These are phyloP conservation scores for Phaseolus lunatus DNA, from an alignment of 306 rosid genomes.

Conservation along the genomic window DNA sequence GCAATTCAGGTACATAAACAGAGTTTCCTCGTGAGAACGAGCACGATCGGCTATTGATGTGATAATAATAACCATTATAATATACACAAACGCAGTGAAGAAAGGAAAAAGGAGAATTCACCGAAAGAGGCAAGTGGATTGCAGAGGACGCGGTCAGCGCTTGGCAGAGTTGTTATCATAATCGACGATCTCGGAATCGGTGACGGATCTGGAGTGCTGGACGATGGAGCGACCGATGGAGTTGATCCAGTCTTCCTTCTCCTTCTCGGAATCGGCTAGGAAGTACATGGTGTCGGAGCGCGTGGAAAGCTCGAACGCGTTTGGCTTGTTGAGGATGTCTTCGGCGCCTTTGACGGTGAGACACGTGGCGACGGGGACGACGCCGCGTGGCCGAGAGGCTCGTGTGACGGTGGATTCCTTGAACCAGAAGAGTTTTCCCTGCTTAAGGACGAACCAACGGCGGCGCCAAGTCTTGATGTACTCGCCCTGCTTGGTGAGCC, in stretches of 20 bases:
- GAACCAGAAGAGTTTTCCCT: constrained; percentile 57
- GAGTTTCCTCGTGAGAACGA: constrained; percentile 38
- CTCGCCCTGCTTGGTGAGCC: constrained; percentile 54
- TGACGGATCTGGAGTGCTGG: constrained; percentile 74
- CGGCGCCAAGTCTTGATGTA: constrained; percentile 60
- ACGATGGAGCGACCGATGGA: constrained; percentile 73
- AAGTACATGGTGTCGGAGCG: constrained; percentile 67
- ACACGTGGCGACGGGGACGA: constrained; percentile 56
- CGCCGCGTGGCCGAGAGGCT: constrained; percentile 49
- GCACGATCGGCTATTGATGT: constrained; percentile 24
- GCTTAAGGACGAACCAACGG: constrained; percentile 54
- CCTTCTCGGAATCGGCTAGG: constrained; percentile 69
- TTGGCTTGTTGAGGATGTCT: constrained; percentile 58
- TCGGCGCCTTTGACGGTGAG: constrained; percentile 69
- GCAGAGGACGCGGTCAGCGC: constrained; percentile 40
- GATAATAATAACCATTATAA: neutral
- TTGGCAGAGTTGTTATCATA: constrained; percentile 52
- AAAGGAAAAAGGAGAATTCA: neutral
- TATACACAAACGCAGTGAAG: constrained; percentile 12
- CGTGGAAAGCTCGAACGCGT: constrained; percentile 62
- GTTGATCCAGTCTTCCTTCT: constrained; percentile 77
- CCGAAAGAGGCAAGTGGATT: constrained; percentile 33
- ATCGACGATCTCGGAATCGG: constrained; percentile 73
- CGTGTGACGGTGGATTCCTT: constrained; percentile 51
- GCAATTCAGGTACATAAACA: constrained; percentile 34